A percentile compares a stretch with the other conserved stretches of the same genome.
Conservation (phyloP, 495 filamentous ascomycete species). For the Lepidopterella palustris region DNA sequence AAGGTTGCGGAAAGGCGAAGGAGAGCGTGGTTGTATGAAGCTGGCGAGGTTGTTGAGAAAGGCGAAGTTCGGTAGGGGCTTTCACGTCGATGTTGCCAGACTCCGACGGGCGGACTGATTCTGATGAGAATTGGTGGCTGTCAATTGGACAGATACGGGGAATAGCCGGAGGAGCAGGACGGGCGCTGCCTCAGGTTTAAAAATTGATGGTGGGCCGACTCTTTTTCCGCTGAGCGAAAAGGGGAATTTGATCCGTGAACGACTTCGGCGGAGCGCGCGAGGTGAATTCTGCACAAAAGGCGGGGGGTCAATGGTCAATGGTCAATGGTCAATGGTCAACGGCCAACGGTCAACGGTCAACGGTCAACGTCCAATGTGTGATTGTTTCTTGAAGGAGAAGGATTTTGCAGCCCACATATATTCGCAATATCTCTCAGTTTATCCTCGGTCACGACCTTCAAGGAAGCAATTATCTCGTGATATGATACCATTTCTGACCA, state of each 20-base stretch:
- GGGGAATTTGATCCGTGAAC: constrained; percentile 1
- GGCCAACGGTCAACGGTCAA: no score
- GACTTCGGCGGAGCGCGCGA: not conserved
- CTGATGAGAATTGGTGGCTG: not conserved
- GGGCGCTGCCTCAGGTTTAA: not conserved
- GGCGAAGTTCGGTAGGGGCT: not conserved
- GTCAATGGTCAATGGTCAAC: no score
- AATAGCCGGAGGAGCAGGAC: not conserved
- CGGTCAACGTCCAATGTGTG: no score
- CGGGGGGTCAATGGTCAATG: no score
- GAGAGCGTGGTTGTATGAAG: not conserved
- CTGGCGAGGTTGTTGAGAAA: not conserved
- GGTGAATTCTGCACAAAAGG: not conserved
- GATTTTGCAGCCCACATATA: not conserved
- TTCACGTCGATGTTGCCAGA: not conserved
- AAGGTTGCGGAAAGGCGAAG: not conserved
- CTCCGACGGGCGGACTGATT: not conserved
- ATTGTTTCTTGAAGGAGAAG: no score
- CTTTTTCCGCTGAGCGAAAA: not conserved
- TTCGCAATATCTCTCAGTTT: no score
- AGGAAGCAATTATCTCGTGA: not conserved
- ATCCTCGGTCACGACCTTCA: not conserved
- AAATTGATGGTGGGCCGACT: not conserved
- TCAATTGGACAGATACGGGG: not conserved
- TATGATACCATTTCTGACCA: not conserved